Conservation (phyloP, 306 rosid species). For the Cucumis cinereus region DNA sequence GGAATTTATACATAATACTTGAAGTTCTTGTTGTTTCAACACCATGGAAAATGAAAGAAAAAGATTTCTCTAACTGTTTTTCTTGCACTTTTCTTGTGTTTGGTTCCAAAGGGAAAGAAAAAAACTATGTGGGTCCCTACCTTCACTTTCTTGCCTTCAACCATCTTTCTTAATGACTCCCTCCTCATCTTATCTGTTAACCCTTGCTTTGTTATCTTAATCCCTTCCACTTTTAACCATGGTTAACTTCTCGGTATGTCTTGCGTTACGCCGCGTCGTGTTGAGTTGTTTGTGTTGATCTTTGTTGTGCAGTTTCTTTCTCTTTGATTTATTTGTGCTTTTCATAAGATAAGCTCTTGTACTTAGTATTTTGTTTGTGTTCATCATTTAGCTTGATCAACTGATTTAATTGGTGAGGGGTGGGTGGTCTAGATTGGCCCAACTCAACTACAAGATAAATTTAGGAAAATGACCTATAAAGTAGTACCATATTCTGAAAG, state of each 20-base stretch:
- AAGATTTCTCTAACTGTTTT: conserved; percentile 2
- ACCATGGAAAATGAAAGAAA: conserved; percentile 6
- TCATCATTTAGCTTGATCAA: not conserved
- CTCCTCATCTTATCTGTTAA: not conserved
- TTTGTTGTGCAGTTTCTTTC: not conserved
- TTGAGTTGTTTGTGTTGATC: not conserved
- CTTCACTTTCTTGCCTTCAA: not conserved
- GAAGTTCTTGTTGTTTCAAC: conserved; percentile 1
- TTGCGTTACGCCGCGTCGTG: not conserved
- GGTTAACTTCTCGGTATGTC: not conserved
- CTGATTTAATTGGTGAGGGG: not conserved
- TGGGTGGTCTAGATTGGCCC: not conserved
- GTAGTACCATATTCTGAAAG: not conserved
- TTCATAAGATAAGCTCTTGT: not conserved
- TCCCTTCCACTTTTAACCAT: not conserved
- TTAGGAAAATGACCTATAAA: not conserved
- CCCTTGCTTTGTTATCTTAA: not conserved
- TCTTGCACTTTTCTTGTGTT: conserved; percentile 12
- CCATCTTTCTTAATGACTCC: not conserved
- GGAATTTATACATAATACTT: not conserved
- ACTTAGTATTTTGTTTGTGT: not conserved
- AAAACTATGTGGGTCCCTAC: conserved; percentile 1
- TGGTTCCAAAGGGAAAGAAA: not conserved
- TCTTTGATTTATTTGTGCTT: not conserved
- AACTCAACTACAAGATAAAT: not conserved